Evolutionary conservation across 2,329 filamentous ascomycete genomes (phyloP), one percentile per base, ranked within the genome.

Genomic region (Arthroderma uncinatum): DNA sequence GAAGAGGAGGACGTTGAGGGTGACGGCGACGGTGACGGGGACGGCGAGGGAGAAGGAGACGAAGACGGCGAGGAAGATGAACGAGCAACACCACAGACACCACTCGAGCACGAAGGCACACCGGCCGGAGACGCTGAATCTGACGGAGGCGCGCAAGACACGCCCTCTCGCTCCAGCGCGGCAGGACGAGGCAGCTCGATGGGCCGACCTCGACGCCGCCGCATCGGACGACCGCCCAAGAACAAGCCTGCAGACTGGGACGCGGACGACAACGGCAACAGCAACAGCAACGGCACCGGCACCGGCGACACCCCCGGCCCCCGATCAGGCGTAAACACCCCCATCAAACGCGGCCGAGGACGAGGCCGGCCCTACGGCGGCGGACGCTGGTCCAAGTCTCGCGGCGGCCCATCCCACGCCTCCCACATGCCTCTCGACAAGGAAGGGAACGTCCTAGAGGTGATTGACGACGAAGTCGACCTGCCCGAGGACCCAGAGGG

Each of bases 401-500:
- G 86, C 57, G 85, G 84, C 39, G 82, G 84, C 3, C 82, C 84
- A 12, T 84, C 85, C 39, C 88, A 47, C 21, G 42, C 21, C 42
- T 25, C 42, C 8, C 42, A 47, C 42, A 12, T 28, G 42, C 42
- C 42, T 5, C 89, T 4, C 66, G 87, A 95, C 60, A 47, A 47
- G 9, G 42, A 47, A 9, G 42, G 42, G n/a, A 42, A 84, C 39
- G 39, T 42, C 9, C 39, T 42, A 6, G 39, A 19, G 14, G 39
- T 89, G 4, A 86, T 95, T 59, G 93, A 97, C 72, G 94, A 94
- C 67, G 90, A 96, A 66, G 93, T 93, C 54, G 95, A 90, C 58
- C 84, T 89, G 73, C 85, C 92, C 74, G 87, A 93, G 66, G 92
- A 97, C 65, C 74, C 84, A 1, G 89, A 92, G 67, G 93, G 93